Base-by-base conservation (phyloP, 139 green algal species). In the Prasinococcaceae sp. region DNA sequence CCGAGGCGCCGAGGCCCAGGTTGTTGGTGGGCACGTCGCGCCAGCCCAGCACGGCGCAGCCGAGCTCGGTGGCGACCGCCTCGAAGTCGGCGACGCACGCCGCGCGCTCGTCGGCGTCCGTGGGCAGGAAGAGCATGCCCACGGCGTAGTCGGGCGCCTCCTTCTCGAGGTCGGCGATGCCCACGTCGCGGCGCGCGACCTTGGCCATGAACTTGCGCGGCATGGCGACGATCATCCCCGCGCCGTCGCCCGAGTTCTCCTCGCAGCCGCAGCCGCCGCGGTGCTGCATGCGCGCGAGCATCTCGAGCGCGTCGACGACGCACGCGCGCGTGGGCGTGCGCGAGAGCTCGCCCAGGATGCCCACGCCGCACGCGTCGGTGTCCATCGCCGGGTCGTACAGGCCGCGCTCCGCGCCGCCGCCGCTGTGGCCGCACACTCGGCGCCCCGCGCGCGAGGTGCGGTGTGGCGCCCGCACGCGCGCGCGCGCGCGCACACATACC, bases 181-280 rank as follows among this genome's bases (percentile, higher is more conserved):
- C 68, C 32, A 77, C 70, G 39, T 86, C 80, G 39, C 75, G 55
- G 30, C 77, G 59, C 19, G 79, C 64, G 14, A 80, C 66, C 5
- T 48, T 45, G 0, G 39, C 44, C 27, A 96, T 72, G 56, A 96
- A 96, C 4, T 65, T 53, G 53, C 94, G 80, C 2, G 88, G 88
- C 42, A 96, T 86, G 32, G 74, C 74, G 19, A 82, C 65, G 40
- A 96, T 66, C 58, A 96, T 93, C 28, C 88, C 88, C 1, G 88
- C 88, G 27, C 88, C 88, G 50, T 96, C 87, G 25, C 85, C 83
- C 29, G 88, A 94, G 68, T 95, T 94, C 3, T 63, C 69, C 58
- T 96, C 88, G 59, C 88, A 96, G 4, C 88, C 88, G 62, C 88
- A 96, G 10, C 82, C 88, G 6, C 88, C 55, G 14, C 87, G 66